phyloP scores from a whole-genome alignment of 768 basidiomycete species.

The Nidula microcarpa region DNA sequence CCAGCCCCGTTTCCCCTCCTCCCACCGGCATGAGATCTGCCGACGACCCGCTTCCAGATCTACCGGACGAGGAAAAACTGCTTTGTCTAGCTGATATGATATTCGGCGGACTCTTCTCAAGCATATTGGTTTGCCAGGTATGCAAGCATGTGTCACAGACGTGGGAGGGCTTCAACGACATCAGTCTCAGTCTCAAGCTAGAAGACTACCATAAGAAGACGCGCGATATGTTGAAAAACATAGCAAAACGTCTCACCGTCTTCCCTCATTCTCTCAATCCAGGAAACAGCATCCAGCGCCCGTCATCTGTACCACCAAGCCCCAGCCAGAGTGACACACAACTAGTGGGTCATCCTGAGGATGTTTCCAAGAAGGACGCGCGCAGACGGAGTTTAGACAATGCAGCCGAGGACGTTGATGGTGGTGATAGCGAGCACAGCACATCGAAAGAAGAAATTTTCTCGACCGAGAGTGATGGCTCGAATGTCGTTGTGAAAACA shows the following conservation, averaged over 20 bases:
- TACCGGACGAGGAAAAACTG: slow-evolving; percentile 43
- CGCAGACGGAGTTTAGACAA: slow-evolving; percentile 43
- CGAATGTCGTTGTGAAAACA: slow-evolving; percentile 20
- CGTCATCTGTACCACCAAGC: slow-evolving; percentile 58
- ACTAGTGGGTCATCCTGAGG: slow-evolving; percentile 25
- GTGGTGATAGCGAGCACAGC: slow-evolving; percentile 6
- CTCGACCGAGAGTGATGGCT: slow-evolving; percentile 22
- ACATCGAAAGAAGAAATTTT: slow-evolving; percentile 12
- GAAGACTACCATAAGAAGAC: slow-evolving; percentile 70
- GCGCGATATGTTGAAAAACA: slow-evolving; percentile 70
- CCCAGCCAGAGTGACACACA: slow-evolving; percentile 19
- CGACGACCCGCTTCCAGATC: slow-evolving; percentile 5
- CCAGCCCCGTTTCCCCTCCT: slow-evolving; percentile 2
- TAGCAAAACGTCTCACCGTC: slow-evolving; percentile 61
- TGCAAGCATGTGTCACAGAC: slow-evolving; percentile 94
- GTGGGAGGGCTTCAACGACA: slow-evolving; percentile 92
- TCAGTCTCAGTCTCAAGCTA: slow-evolving; percentile 84
- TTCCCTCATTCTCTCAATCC: slow-evolving; percentile 20
- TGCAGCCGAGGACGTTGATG: slow-evolving; percentile 6
- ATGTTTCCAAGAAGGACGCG: slow-evolving; percentile 29
- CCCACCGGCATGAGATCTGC: slow-evolving; percentile 5
- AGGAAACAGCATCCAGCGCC: slow-evolving; percentile 34
- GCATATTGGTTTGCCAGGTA: slow-evolving; percentile 89
- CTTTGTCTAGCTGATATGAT: slow-evolving; percentile 84
- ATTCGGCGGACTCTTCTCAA: slow-evolving; percentile 86